Percentiles rank a stretch among this genome's conserved stretches.
Evolutionary conservation across 805 yeast genomes (phyloP).

Genomic region (Clavispora phyllophila): DNA sequence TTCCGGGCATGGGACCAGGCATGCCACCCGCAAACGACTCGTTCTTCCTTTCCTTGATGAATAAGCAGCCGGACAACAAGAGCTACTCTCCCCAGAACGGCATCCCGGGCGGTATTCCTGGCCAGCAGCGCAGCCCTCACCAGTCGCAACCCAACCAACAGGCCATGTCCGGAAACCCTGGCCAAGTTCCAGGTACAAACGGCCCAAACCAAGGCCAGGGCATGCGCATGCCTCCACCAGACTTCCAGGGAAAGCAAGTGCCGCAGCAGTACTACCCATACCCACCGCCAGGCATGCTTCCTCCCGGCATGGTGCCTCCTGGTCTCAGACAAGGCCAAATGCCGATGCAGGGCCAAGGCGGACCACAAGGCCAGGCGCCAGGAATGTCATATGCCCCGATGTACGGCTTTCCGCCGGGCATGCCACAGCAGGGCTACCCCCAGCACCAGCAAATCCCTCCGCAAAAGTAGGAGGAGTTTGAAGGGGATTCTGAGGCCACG

Average conservation of each 20-base stretch:
- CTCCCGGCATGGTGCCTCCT: conserved; percentile 34
- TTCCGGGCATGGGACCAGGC: background rate
- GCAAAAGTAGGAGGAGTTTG: conserved; percentile 1
- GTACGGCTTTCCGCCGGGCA: conserved; percentile 8
- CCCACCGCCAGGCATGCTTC: conserved; percentile 17
- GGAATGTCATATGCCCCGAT: conserved; percentile 3
- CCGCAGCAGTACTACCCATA: background rate
- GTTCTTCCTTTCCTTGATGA: conserved; percentile 44
- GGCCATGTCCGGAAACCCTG: background rate
- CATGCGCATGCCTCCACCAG: background rate
- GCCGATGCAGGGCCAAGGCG: conserved; percentile 9
- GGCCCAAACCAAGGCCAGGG: background rate
- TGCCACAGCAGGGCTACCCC: conserved; percentile 9
- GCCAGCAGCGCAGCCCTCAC: background rate
- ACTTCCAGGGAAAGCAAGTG: background rate
- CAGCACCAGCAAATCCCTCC: conserved; percentile 6
- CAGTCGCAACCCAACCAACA: background rate
- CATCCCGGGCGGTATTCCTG: background rate
- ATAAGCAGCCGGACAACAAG: conserved; percentile 21
- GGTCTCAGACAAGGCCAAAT: conserved; percentile 19
- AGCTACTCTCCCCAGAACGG: background rate
- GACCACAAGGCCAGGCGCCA: conserved; percentile 9
- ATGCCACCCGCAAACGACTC: conserved; percentile 26
- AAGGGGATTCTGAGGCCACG: too few relatives aligned
- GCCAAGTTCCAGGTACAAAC: background rate